Base-by-base conservation (phyloP, 2,329 filamentous ascomycete genomes). In the Fusarium mangiferae region DNA sequence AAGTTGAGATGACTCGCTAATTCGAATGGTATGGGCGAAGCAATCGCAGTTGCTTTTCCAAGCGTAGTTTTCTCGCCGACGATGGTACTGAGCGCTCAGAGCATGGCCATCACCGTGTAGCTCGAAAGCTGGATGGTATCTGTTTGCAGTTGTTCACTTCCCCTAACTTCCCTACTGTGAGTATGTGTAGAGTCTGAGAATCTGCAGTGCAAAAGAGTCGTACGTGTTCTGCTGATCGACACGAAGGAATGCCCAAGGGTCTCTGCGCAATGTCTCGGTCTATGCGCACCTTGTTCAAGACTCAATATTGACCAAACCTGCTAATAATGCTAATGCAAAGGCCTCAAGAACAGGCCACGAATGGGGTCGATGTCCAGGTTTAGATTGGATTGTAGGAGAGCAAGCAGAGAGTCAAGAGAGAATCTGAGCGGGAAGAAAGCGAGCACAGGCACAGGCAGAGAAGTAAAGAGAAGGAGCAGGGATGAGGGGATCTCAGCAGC, bases 331-430 rank as follows among this genome's bases (percentile, higher is more conserved):
- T 58, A 42, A 42, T 41, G 38, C 30, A 35, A 35, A 55, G 72
- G 72, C 36, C 71, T 72, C 30, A 49, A 72, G 42, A 69, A 72
- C 58, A 57, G 72, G 72, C 72, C 72, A 67, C 72, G 51, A 36
- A 72, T 65, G 46, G 55, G 62, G 63, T 74, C 51, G 28, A 35
- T 59, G 59, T 65, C 51, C 58, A 63, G 62, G 55, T 59, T 74
- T 68, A 67, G 58, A 59, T 69, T 57, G 65, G 65, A 69, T 56
- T 45, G 36, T 48, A 49, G 30, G 22, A 48, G 57, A 52, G 18
- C 30, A 33, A 57, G 33, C 26, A 68, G 62, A 64, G 38, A 28
- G 22, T 49, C 26, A 49, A 65, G 55, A 30, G 42, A 60, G 46
- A 61, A 49, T 51, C 41, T 22, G 35, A 62, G 35, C 38, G 57